Base-by-base conservation (phyloP, 2,329 filamentous ascomycete genomes). In the Arthrinium phaeospermum region DNA sequence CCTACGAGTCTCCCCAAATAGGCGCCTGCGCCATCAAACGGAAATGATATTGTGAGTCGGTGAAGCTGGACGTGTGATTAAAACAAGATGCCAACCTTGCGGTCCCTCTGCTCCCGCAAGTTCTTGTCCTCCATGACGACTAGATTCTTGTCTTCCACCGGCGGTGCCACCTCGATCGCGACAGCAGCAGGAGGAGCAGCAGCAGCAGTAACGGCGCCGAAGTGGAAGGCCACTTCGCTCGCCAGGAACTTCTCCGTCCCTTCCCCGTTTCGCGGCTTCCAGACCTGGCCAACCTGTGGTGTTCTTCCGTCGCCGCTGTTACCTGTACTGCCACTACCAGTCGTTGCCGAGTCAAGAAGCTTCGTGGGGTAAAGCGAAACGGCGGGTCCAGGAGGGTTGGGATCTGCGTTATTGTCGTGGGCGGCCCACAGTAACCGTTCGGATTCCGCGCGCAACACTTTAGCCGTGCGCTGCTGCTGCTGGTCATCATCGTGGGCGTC, bases 391-490 rank as follows among this genome's bases (percentile, higher is more conserved):
- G 57, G 57, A 41, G n/a, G 30, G 4, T 41, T 19, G 22, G 41
- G 30, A 64, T 64, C 34, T 37, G 57, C 57, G 34, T 12, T n/a
- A 34, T 41, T 44, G 67, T 45, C 12, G 14, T 13, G 44, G 67
- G 67, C 2, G 67, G 67, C 3, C 74, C 76, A 78, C 1, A 80
- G 72, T 51, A 80, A 76, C 16, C 75, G 72, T 12, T 77, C 73
- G 19, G 78, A 78, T 72, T 81, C 79, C 51, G 79, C 78, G 13
- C 75, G 72, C 19, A 75, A 75, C 73, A 77, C 76, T 44, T 75
- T 75, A 10, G 72, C 61, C 4, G 27, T 74, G 71, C 12, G 30
- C 12, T 53, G 19, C 16, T 68, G 68, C 12, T 41, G 41, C 27
- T 47, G 47, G 3, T 71, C 19, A 8, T 37, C 22, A 3, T 30